A percentile compares a stretch with the other conserved stretches of the same genome.
Evolutionary conservation across 2,329 filamentous ascomycete species (phyloP).

Genomic region (Myriosclerotinia curreyana): DNA sequence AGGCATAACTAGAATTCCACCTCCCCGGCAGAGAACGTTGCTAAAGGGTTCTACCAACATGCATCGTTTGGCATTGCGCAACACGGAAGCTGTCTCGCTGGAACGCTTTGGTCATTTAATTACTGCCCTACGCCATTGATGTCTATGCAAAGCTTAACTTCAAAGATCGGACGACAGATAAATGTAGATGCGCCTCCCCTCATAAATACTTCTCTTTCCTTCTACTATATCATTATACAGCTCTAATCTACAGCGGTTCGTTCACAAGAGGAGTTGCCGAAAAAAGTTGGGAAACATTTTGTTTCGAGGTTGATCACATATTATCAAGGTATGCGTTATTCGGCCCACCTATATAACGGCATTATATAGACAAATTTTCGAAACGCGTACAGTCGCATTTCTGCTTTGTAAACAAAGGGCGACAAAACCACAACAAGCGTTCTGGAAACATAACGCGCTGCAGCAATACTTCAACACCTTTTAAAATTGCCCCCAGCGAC

Average conservation of each 20-base stretch:
- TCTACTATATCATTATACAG: conserved; percentile 32
- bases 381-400: conserved; percentile 35
- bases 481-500: conserved; percentile 56
- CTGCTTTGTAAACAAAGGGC: conserved; percentile 35
- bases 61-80: conserved; percentile 27
- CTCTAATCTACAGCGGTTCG: conserved; percentile 26
- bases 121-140: conserved; percentile 32
- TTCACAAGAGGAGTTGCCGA: conserved; percentile 22
- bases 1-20: conserved; percentile 26
- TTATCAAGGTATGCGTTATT: conserved; percentile 34
- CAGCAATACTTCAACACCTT: conserved; percentile 38
- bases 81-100: conserved; percentile 48
- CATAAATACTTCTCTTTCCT: conserved; percentile 29
- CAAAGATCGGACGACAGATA: conserved; percentile 39
- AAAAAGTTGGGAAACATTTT: conserved; percentile 31
- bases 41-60: conserved; percentile 21
- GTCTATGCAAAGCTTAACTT: conserved; percentile 36
- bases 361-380: conserved; percentile 35
- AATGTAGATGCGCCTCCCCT: conserved; percentile 36
- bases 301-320: conserved; percentile 34
- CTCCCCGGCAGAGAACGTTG: conserved; percentile 31
- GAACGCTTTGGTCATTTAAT: conserved; percentile 46
- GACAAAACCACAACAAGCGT: conserved; percentile 32
- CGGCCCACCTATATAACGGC: conserved; percentile 37
- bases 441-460: conserved; percentile 36